These are phyloP conservation scores for Evernia prunastri DNA, from an alignment of 495 filamentous ascomycete species.

Conservation along the genomic window DNA sequence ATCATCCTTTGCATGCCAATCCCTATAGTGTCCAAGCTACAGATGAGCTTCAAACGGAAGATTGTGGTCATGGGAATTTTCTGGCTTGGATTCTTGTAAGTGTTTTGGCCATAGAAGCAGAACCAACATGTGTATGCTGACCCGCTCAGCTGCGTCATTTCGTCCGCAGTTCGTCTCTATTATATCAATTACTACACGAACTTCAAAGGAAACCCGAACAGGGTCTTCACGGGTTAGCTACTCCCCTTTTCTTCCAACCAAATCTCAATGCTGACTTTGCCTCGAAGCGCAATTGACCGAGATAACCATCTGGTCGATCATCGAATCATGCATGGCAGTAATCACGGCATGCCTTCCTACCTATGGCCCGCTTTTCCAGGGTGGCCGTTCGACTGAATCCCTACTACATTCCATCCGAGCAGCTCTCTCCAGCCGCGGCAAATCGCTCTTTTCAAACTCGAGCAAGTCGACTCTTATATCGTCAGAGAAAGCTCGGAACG, in stretches of 20 bases:
- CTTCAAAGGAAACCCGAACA: background rate
- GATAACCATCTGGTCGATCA: conserved; percentile 10
- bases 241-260: background rate
- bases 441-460: background rate
- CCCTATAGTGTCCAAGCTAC: background rate
- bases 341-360: conserved; percentile 20
- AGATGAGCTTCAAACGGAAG: conserved; percentile 1
- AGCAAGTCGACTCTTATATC: background rate
- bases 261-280: background rate
- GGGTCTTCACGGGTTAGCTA: background rate
- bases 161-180: conserved; percentile 6
- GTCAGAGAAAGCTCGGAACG: too few relatives aligned
- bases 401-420: background rate
- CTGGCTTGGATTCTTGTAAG: conserved; percentile 14
- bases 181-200: background rate
- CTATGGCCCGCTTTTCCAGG: conserved; percentile 10
- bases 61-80: conserved; percentile 1
- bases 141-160: conserved; percentile 2
- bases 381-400: background rate
- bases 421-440: background rate
- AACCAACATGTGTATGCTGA: background rate
- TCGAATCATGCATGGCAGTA: conserved; percentile 10
- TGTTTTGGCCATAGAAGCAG: background rate
- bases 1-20: conserved; percentile 10
- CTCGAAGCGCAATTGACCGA: background rate